Evolutionary conservation across 768 basidiomycete species (phyloP).

Genomic region (Kondoa malvinella): DNA sequence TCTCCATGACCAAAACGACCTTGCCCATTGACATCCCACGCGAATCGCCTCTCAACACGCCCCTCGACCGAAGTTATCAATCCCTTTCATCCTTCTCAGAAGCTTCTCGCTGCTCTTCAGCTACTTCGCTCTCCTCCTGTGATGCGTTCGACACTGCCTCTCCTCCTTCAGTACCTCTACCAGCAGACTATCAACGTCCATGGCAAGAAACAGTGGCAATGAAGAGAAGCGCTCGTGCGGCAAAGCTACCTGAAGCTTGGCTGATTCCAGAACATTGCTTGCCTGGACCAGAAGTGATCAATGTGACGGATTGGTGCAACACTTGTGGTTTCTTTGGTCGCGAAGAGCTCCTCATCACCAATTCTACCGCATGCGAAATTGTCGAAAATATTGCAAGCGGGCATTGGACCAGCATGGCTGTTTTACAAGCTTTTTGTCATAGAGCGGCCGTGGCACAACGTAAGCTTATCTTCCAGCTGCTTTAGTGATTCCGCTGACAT

Average conservation of each 20-base stretch:
- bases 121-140: not conserved
- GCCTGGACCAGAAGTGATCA: not conserved
- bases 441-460: not conserved
- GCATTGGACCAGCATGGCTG: not conserved
- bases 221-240: not conserved
- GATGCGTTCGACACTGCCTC: no score
- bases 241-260: not conserved
- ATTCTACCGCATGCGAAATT: not conserved
- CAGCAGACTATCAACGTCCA: no score
- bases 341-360: not conserved
- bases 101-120: not conserved
- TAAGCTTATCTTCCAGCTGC: not conserved
- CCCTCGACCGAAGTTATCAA: not conserved
- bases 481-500: not conserved
- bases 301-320: not conserved
- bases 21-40: no score
- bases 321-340: not conserved
- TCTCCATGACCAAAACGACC: no score
- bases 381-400: not conserved
- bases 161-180: no score
- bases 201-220: not conserved
- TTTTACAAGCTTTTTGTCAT: not conserved
- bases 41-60: no score
- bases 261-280: not conserved
- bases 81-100: not conserved